Evolutionary conservation across 176 grass and related monocot genomes (phyloP).

Genomic region (Hsuehochloa calcarea): DNA sequence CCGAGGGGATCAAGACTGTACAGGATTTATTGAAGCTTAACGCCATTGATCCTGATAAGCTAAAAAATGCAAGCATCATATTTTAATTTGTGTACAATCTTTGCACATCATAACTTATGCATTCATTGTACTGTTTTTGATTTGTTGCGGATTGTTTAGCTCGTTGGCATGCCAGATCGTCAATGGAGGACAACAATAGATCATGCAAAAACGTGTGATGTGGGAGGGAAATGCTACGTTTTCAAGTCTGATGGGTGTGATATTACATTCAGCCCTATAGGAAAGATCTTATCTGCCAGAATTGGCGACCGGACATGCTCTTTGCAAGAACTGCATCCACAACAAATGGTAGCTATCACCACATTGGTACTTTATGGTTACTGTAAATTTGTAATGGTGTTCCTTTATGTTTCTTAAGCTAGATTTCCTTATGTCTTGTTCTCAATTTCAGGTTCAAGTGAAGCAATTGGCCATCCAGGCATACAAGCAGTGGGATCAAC

Average conservation of each 20-base stretch:
- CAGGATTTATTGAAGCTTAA: constrained; percentile 69
- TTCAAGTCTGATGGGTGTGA: constrained; percentile 22
- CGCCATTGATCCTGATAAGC: constrained; percentile 23
- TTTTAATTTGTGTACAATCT: background rate
- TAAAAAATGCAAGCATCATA: constrained; percentile 23
- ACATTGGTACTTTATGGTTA: background rate
- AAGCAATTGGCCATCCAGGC: constrained; percentile 22
- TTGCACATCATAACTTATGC: background rate
- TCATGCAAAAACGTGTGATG: constrained; percentile 51
- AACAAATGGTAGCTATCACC: constrained; percentile 30
- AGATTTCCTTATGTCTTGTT: background rate
- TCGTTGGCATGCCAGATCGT: constrained; percentile 45
- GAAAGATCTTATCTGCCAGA: constrained; percentile 30
- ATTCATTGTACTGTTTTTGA: background rate
- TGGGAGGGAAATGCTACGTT: constrained; percentile 46
- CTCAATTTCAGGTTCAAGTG: constrained; percentile 23
- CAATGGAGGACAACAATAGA: constrained; percentile 25
- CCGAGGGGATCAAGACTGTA: constrained; percentile 48
- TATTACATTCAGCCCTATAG: constrained; percentile 27
- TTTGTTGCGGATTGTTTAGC: constrained; percentile 18
- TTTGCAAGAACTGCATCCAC: background rate
- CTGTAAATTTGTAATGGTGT: too few species aligned
- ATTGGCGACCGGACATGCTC: background rate
- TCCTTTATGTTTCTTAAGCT: background rate
- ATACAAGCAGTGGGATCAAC: constrained; percentile 33